Conservation (phyloP, 495 filamentous ascomycete genomes). For the Aspergillus heteromorphus region DNA sequence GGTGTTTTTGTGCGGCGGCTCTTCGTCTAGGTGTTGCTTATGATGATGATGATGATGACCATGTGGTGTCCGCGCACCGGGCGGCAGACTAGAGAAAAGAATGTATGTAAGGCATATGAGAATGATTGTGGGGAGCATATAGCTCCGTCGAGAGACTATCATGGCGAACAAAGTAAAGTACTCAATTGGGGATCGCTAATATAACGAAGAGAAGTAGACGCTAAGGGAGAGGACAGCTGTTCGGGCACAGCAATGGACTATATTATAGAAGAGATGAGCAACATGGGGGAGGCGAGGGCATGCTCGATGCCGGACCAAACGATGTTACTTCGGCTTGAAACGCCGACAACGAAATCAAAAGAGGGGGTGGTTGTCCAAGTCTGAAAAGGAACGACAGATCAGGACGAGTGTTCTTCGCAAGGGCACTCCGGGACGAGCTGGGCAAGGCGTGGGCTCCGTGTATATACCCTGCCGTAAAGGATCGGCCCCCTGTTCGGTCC, state of each 20-base stretch:
- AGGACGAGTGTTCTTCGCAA: neutral
- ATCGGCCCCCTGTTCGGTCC: neutral
- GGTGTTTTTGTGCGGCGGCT: constrained; percentile 3
- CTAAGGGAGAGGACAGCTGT: constrained; percentile 14
- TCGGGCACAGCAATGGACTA: constrained; percentile 7
- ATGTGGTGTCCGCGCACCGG: constrained; percentile 15
- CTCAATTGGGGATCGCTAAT: neutral
- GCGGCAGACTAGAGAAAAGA: constrained; percentile 30
- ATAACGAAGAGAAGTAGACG: constrained; percentile 5
- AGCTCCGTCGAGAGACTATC: constrained; percentile 23
- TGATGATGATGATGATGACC: constrained; percentile 6
- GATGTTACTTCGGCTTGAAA: neutral
- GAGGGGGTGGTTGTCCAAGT: neutral
- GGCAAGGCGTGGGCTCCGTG: neutral
- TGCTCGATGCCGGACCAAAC: neutral
- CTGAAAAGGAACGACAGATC: neutral
- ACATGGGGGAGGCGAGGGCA: neutral
- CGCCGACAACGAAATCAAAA: neutral
- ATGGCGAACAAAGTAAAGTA: constrained; percentile 13
- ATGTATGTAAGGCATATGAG: constrained; percentile 24
- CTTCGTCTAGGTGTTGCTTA: constrained; percentile 5
- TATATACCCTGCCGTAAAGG: constrained; percentile 1
- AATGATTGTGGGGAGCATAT: constrained; percentile 24
- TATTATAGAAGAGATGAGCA: neutral
- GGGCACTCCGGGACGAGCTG: neutral